Conservation (phyloP, 1,284 basidiomycete species). For the Puccinia coronata region DNA sequence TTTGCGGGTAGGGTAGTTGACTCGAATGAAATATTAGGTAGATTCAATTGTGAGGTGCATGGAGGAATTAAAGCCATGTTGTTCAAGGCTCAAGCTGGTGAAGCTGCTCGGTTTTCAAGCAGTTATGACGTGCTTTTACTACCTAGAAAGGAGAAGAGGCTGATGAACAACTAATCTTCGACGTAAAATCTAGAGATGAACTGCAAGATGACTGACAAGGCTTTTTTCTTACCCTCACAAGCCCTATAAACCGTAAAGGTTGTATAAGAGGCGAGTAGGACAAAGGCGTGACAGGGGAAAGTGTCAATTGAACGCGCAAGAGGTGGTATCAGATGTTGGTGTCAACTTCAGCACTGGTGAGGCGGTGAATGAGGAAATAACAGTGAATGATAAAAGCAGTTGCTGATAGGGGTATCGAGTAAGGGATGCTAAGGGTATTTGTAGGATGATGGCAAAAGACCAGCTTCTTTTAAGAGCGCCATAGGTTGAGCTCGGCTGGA, state of each 20-base stretch:
- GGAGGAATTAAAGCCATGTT: neutral
- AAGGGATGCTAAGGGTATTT: no score
- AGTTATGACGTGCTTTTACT: neutral
- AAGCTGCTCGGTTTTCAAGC: neutral
- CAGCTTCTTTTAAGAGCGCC: no score
- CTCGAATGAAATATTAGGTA: neutral
- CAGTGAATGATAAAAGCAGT: no score
- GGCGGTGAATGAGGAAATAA: no score
- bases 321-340: neutral
- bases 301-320: neutral
- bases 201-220: neutral
- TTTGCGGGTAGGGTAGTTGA: neutral
- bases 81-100: neutral
- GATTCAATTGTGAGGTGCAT: neutral
- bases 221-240: neutral
- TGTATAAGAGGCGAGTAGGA: neutral
- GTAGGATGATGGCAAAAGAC: no score
- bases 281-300: neutral
- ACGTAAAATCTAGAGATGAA: neutral
- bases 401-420: no score
- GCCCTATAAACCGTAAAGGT: neutral
- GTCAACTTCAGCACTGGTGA: no score
- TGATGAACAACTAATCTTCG: no score
- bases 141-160: neutral
- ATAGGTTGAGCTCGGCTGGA: no score